phyloP scores from a whole-genome alignment of 2,329 filamentous ascomycete species.

The Colletotrichum navitas region DNA sequence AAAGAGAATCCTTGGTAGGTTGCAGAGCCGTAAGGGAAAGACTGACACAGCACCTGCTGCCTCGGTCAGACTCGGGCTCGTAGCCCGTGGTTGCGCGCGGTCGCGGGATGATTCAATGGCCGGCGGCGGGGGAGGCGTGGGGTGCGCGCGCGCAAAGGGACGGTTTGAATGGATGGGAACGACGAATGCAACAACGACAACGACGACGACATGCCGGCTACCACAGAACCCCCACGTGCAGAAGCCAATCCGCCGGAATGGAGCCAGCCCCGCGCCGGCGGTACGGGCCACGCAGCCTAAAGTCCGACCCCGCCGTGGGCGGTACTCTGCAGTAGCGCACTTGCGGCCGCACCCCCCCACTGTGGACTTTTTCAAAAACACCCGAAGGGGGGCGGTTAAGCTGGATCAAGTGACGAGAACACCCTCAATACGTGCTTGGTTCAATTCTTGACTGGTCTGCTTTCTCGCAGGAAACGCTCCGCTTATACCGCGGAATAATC shows the following conservation, averaged over 20 bases:
- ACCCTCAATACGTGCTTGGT: background rate
- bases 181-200: background rate
- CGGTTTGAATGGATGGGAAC: background rate
- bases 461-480: conserved; percentile 14
- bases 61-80: background rate
- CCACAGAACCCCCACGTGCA: conserved; percentile 26
- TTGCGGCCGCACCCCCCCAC: background rate
- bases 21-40: background rate
- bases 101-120: background rate
- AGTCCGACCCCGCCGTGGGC: conserved; percentile 22
- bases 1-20: background rate
- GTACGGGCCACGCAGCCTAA: conserved; percentile 4
- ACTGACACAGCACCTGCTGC: background rate
- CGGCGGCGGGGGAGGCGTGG: background rate
- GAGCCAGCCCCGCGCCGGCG: background rate
- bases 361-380: too few relatives aligned
- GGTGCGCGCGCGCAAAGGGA: background rate
- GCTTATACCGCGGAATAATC: conserved; percentile 14
- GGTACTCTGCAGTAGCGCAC: conserved; percentile 8
- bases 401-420: background rate
- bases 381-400: too few relatives aligned
- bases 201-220: conserved; percentile 3
- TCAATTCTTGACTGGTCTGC: background rate
- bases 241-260: conserved; percentile 13
- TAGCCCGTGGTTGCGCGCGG: conserved; percentile 6